phyloP scores from a whole-genome alignment of 176 grass and related monocot genomes.

The Oryza brachyantha region DNA sequence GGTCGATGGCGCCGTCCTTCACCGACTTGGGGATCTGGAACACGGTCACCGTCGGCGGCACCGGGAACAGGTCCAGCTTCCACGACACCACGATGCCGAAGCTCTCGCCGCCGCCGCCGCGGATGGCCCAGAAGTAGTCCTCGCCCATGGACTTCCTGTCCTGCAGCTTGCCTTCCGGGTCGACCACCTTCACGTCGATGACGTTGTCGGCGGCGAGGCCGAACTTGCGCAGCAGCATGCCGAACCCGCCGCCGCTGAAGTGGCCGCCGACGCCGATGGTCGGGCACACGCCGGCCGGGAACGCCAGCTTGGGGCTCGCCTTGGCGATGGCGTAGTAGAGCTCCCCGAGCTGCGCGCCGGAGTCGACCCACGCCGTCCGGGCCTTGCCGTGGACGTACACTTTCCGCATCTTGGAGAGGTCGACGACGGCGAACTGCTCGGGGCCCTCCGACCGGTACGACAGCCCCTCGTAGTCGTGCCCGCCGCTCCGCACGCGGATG shows the following conservation, averaged over 20 bases:
- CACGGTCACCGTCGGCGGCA: constrained; percentile 28
- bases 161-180: constrained; percentile 31
- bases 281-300: constrained; percentile 45
- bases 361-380: constrained; percentile 42
- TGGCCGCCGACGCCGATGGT: constrained; percentile 52
- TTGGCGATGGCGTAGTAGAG: constrained; percentile 41
- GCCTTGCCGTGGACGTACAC: constrained; percentile 23
- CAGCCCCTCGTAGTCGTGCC: constrained; percentile 77
- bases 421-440: constrained; percentile 35
- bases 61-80: constrained; percentile 25
- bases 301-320: constrained; percentile 12
- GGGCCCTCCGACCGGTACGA: constrained; percentile 38
- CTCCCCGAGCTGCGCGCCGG: constrained; percentile 55
- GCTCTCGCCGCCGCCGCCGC: constrained; percentile 45
- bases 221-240: constrained; percentile 45
- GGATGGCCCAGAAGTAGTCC: constrained; percentile 44
- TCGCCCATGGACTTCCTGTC: constrained; percentile 36
- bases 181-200: constrained; percentile 45
- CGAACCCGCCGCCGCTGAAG: constrained; percentile 51
- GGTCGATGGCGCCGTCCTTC: constrained; percentile 27
- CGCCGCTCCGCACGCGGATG: constrained; percentile 59
- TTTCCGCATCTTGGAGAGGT: constrained; percentile 26
- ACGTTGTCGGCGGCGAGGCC: constrained; percentile 50
- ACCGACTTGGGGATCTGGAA: constrained; percentile 19
- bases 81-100: constrained; percentile 45